A percentile compares a stretch with the other conserved stretches of the same genome.
These are phyloP conservation scores for Mycena floridula DNA, from an alignment of 768 basidiomycete genomes.

Conservation along the genomic window DNA sequence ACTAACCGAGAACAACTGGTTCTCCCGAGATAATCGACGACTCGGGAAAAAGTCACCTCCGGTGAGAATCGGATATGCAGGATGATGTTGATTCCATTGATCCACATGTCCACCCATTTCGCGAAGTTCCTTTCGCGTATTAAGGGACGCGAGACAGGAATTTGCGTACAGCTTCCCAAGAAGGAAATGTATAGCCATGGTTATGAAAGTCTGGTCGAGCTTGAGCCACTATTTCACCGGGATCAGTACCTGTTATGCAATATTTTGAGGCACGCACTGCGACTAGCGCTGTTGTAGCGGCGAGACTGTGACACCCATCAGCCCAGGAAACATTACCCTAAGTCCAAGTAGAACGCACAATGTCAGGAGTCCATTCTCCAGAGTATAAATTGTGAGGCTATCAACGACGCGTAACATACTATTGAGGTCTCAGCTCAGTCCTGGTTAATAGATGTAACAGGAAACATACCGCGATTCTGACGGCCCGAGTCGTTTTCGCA, in stretches of 20 bases:
- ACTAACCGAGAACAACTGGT: too few relatives aligned
- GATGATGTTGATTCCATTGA: neutral
- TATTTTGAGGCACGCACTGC: slow-evolving; percentile 24
- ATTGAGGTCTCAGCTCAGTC: neutral
- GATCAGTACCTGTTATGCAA: slow-evolving; percentile 3
- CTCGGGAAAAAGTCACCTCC: neutral
- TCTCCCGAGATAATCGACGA: too few relatives aligned
- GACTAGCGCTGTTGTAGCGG: slow-evolving; percentile 33
- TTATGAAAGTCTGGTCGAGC: slow-evolving; percentile 35
- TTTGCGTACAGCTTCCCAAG: slow-evolving; percentile 38
- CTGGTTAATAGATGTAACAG: neutral
- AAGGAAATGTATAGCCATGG: slow-evolving; percentile 41
- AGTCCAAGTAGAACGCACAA: slow-evolving; percentile 18
- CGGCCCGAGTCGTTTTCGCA: slow-evolving; percentile 17
- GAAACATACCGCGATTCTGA: slow-evolving; percentile 16
- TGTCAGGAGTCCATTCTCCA: slow-evolving; percentile 36
- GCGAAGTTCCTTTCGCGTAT: slow-evolving; percentile 22
- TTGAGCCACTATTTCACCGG: slow-evolving; percentile 31
- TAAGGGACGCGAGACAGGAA: slow-evolving; percentile 26
- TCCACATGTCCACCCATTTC: slow-evolving; percentile 1
- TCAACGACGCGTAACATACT: slow-evolving; percentile 34
- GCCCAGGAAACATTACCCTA: too few relatives aligned
- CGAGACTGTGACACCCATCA: slow-evolving; percentile 28
- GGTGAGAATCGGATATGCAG: neutral
- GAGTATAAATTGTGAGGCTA: slow-evolving; percentile 30